phyloP scores from a whole-genome alignment of 1,139 yeast species.

The Lodderomyces metapsilosis region DNA sequence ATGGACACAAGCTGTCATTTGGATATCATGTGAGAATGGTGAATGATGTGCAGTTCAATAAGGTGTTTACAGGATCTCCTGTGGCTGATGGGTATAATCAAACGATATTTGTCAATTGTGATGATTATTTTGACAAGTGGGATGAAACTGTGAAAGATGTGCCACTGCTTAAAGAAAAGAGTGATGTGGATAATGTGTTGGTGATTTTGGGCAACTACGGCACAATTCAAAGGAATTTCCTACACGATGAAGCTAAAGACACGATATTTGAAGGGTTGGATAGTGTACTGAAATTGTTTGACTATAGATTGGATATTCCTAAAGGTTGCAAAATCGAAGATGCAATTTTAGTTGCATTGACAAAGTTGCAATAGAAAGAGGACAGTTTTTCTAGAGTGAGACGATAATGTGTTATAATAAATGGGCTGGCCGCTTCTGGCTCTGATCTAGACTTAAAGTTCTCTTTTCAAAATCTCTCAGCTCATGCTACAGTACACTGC shows the following conservation, averaged over 20 bases:
- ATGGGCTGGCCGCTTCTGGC: no score
- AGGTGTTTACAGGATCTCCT: conserved; percentile 69
- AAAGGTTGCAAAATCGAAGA: conserved; percentile 67
- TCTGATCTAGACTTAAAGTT: no score
- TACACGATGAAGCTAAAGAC: conserved; percentile 33
- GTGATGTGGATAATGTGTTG: conserved; percentile 22
- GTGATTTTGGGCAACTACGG: conserved; percentile 64
- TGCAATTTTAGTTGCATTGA: conserved; percentile 60
- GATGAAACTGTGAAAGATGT: conserved; percentile 11
- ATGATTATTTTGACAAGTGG: conserved; percentile 51
- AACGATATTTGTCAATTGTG: conserved; percentile 64
- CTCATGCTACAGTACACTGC: no score
- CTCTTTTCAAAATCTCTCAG: no score
- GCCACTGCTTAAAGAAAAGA: no score
- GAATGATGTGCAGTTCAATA: conserved; percentile 46
- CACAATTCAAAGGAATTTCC: conserved; percentile 53
- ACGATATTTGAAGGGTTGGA: conserved; percentile 30
- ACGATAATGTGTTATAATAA: neutral
- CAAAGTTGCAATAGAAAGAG: conserved; percentile 28
- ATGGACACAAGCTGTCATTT: conserved; percentile 60
- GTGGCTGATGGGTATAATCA: conserved; percentile 69
- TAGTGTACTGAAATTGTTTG: conserved; percentile 63
- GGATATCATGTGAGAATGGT: conserved; percentile 79
- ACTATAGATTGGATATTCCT: conserved; percentile 57
- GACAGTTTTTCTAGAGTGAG: neutral